Base-by-base conservation (phyloP, 768 basidiomycete species). In the Cystobasidiopsis lactophilus region DNA sequence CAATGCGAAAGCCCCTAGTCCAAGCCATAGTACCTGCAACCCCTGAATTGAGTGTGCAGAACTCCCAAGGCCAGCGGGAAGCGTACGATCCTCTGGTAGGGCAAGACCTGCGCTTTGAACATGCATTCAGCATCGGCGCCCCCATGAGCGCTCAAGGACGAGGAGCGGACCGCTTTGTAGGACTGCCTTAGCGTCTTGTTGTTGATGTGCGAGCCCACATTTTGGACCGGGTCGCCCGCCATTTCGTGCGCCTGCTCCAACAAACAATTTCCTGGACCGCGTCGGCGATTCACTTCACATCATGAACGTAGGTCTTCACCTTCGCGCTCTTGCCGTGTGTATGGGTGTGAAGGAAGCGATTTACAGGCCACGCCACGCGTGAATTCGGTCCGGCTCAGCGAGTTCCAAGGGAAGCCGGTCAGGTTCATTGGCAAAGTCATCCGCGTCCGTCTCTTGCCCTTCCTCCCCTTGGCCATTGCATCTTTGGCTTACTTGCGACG, bases 351-450 rank as follows among this genome's bases (percentile, higher is more conserved):
- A 35, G 16, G 9, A 35, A 9, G 11, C 41, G 26, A 43, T 13
- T 24, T 47, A 26, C 16, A 47, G 16, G 14, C 24, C 45, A 47
- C 45, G 29, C 45, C 45, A 27, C 23, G 45, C 23, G 45, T 47
- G 4, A 47, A 47, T n/a, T 47, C 45, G 30, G 29, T 30, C 16
- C 23, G 29, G 45, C 24, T 47, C 21, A 29, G 30, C 30, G 45
- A 47, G 10, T 13, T 27, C 16, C 24, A 30, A 9, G 45, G 45
- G 4, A 47, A 47, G 24, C 23, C 45, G 18, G 45, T 47, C 10
- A 4, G 45, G 29, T 27, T 47, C 10, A 47, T 47, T 47, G 45
- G 45, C 24, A 47, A 47, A 47, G 45, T 47, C n/a, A 18, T 47
- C 24, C 18, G 24, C n/a, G 40, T 43, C 10, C 40, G 40, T 43